phyloP scores from a whole-genome alignment of 306 rosid species.

The Vigna radiata region DNA sequence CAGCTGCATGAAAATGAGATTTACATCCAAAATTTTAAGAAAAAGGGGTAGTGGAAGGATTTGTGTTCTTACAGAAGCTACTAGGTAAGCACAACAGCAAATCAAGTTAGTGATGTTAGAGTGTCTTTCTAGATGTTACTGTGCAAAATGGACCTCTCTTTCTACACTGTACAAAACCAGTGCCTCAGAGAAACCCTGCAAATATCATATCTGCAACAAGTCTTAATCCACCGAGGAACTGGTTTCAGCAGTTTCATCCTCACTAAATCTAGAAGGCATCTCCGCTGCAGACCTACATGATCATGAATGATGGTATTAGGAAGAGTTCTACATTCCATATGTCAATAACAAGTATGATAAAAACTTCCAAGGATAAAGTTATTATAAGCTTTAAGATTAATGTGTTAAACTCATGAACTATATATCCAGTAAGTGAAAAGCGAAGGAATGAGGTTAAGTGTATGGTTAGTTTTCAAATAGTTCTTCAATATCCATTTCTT shows the following conservation, averaged over 20 bases:
- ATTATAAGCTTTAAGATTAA: neutral
- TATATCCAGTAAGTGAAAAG: neutral
- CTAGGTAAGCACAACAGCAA: constrained; percentile 51
- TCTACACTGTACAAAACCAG: constrained; percentile 60
- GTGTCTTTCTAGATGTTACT: neutral
- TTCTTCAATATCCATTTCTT: neutral
- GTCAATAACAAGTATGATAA: neutral
- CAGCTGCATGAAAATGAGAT: constrained; percentile 44
- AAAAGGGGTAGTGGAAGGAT: neutral
- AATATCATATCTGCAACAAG: constrained; percentile 39
- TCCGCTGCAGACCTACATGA: constrained; percentile 68
- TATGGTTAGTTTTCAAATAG: neutral
- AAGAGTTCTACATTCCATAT: neutral
- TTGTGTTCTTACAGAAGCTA: constrained; percentile 53
- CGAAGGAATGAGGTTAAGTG: neutral
- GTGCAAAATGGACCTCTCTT: constrained; percentile 49
- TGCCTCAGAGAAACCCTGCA: constrained; percentile 39
- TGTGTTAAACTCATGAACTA: constrained; percentile 12
- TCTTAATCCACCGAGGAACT: constrained; percentile 72
- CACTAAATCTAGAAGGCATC: constrained; percentile 80
- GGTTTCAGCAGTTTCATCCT: constrained; percentile 87
- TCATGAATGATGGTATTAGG: constrained; percentile 38
- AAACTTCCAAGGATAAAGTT: neutral
- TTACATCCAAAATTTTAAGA: constrained; percentile 42
- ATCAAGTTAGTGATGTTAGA: constrained; percentile 39